Evolutionary conservation across 441 rosid genomes (phyloP), one percentile per base, ranked within the genome.

Genomic region (Kokia cookei): DNA sequence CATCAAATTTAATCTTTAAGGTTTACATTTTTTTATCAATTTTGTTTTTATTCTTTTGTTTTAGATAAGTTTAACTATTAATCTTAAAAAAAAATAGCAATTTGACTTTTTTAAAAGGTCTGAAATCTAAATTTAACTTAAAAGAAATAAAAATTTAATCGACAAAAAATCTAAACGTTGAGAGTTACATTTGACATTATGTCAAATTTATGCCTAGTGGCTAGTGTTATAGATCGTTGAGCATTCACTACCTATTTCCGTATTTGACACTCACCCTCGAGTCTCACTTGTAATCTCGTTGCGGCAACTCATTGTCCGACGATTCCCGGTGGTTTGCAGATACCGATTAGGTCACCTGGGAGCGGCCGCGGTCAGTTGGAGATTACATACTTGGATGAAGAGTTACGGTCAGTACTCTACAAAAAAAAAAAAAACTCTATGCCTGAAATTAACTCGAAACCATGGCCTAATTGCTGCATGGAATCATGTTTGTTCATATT

Each of bases 361-460:
- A 84, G 86, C 51, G 87, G 87, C 12, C 82, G 82, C 5, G 86
- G 89, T 72, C 83, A 84, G 72, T 57, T 86, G 82, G 84, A 86
- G 66, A 86, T 86, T 5, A 84, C 85, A 6, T 82, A 77, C 80
- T 76, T 86, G 75, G 89, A 86, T 43, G 82, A 82, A 19, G 87
- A 86, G 58, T 57, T 86, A 53, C 55, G 87, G 87, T 81, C 48
- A 54, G 76, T 24, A 59, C 19, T n/a, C 19, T 32, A 0, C 2
- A 0, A 0, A 47, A 13, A 22, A 0, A 1, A 47, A 24, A 12
- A 43, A 1, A 4, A 26, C 48, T 69, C 42, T 17, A 69, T 37
- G 50, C 29, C 42, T 37, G 42, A 37, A 37, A 37, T 37, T 37
- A 37, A 37, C 9, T 1, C 42, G 42, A 37, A 37, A 7, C 42